Conservation (phyloP, 2,329 filamentous ascomycete genomes). For the Xylariaceae sp. region DNA sequence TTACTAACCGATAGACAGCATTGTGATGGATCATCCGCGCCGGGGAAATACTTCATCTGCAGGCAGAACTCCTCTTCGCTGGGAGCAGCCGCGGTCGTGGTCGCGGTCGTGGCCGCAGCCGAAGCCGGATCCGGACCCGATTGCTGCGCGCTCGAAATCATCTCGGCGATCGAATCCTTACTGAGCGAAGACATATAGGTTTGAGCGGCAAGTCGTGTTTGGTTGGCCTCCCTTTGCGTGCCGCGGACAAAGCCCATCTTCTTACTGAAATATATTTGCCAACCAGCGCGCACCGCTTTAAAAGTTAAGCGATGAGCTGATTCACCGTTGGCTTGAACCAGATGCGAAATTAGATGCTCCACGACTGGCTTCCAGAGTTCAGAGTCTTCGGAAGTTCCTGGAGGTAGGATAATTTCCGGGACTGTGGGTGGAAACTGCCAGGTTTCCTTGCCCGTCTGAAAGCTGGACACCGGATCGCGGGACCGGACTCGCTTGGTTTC, state of each 20-base stretch:
- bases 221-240: slow-evolving; percentile 16
- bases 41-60: slow-evolving; percentile 49
- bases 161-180: slow-evolving; percentile 11
- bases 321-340: slow-evolving; percentile 18
- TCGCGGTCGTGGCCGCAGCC: no score
- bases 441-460: slow-evolving; percentile 16
- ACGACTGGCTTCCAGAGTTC: slow-evolving; percentile 12
- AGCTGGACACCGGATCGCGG: slow-evolving; percentile 14
- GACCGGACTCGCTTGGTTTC: slow-evolving; percentile 7
- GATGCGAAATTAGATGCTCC: slow-evolving; percentile 7
- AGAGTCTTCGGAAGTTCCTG: not conserved
- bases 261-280: slow-evolving; percentile 18
- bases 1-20: slow-evolving; percentile 41
- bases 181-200: slow-evolving; percentile 13
- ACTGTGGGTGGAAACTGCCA: slow-evolving; percentile 20
- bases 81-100: no score
- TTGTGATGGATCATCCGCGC: slow-evolving; percentile 37
- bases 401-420: slow-evolving; percentile 8
- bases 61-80: slow-evolving; percentile 33
- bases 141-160: slow-evolving; percentile 16
- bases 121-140: not conserved
- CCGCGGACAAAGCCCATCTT: slow-evolving; percentile 22
- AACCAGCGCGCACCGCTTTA: slow-evolving; percentile 23
- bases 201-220: slow-evolving; percentile 13
- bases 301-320: slow-evolving; percentile 14